These are phyloP conservation scores for Sporopachydermia lactativora DNA, from an alignment of 805 yeast species.

Conservation along the genomic window DNA sequence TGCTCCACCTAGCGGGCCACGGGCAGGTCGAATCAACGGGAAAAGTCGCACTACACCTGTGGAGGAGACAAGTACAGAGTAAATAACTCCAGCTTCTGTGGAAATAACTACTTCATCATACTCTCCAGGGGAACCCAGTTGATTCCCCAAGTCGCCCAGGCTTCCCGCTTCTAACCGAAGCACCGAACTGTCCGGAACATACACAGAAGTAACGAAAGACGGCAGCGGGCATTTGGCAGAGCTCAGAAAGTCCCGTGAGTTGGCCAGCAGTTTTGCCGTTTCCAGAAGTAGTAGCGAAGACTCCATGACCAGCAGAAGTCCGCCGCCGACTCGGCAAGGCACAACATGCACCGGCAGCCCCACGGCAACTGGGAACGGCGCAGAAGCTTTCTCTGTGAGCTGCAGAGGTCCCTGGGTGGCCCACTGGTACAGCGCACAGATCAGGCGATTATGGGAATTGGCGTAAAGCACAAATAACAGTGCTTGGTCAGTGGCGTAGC, in stretches of 20 bases:
- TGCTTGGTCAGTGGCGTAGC: neutral
- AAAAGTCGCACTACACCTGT: constrained; percentile 11
- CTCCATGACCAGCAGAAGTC: neutral
- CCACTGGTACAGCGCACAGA: neutral
- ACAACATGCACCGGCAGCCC: neutral
- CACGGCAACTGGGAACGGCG: neutral
- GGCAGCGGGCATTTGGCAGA: no score
- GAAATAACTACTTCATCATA: constrained; percentile 13
- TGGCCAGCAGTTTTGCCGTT: neutral
- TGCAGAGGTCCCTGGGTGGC: neutral
- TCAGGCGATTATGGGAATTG: neutral
- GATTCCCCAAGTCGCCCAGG: constrained; percentile 3
- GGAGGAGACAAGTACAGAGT: constrained; percentile 13
- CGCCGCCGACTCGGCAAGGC: neutral
- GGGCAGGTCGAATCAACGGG: constrained; percentile 25
- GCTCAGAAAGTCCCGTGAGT: neutral
- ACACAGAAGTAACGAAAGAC: neutral
- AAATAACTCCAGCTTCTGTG: constrained; percentile 15
- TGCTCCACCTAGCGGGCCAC: constrained; percentile 22
- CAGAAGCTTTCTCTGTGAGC: neutral
- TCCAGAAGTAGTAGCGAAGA: neutral
- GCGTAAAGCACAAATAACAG: neutral
- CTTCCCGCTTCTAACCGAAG: constrained; percentile 5
- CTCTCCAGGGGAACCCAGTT: no score
- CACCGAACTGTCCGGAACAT: constrained; percentile 13